A percentile compares a stretch with the other conserved stretches of the same genome.
phyloP scores from a whole-genome alignment of 306 rosid genomes.

The Geum urbanum region DNA sequence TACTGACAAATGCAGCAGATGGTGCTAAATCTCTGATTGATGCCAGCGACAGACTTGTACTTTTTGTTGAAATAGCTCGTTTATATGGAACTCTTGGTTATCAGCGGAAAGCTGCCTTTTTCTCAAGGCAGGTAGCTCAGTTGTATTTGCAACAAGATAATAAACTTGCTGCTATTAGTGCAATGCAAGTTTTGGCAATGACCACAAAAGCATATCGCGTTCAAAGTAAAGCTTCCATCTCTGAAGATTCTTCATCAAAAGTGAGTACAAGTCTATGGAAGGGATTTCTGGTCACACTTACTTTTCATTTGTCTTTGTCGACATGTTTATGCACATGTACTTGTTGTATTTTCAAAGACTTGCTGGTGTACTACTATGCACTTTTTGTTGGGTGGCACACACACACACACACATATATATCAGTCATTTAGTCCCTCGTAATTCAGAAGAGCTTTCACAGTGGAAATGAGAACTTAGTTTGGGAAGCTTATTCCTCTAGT shows the following conservation, averaged over 20 bases:
- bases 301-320: background rate
- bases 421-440: background rate
- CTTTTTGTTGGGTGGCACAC: background rate
- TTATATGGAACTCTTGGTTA: conserved; percentile 90
- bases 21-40: conserved; percentile 96
- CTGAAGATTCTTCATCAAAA: conserved; percentile 35
- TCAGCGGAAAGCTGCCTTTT: conserved; percentile 94
- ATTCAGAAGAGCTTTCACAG: background rate
- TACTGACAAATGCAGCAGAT: conserved; percentile 87
- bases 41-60: conserved; percentile 83
- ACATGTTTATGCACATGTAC: background rate
- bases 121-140: conserved; percentile 95
- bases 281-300: background rate
- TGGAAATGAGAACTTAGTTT: conserved; percentile 2
- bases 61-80: conserved; percentile 93
- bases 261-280: conserved; percentile 52
- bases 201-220: conserved; percentile 95
- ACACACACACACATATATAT: background rate
- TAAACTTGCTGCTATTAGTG: conserved; percentile 92
- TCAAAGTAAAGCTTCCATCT: conserved; percentile 75
- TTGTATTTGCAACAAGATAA: conserved; percentile 92
- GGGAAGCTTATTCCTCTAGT: background rate
- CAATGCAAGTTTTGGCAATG: conserved; percentile 97
- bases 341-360: background rate
- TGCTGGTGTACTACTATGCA: background rate